Evolutionary conservation across 257 asterid genomes (phyloP), one percentile per base, ranked within the genome.

Genomic region (Solanum chmielewskii): DNA sequence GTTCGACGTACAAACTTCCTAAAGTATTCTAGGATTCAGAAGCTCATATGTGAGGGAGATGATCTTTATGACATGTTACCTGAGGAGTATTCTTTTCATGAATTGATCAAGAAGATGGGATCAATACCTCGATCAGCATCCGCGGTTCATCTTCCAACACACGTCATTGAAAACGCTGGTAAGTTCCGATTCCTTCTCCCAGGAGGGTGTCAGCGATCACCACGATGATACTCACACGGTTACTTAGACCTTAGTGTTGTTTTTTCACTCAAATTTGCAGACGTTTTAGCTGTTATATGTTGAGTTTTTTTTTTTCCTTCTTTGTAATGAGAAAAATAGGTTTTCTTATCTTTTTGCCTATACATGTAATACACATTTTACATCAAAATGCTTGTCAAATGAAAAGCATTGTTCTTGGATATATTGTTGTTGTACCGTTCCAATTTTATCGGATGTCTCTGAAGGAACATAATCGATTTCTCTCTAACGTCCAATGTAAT

Each of bases 61-160:
- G 98, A 97, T 91, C 91, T 97, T 86, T 97, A 86, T 9, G 99
- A 95, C 80, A 95, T 97, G 99, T 81, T 97, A 45, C 99, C 99
- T 0, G 99, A 97, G 91, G 99, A 97, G 90, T 95, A 93, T 86
- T 90, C 97, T 18, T 97, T 97, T 86, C 90, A 93, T 90, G 98
- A 95, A 60, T 84, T 97, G 97, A 92, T 94, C 73, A 93, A 90
- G 85, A 97, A 94, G 89, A 94, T 95, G 98, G 99, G 99, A 39
- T 83, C 98, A 4, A 91, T 97, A 60, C 97, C 98, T 2, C 90
- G 88, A 56, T 95, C 99, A 3, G 90, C 93, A 29, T 97, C 99
- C 1, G 99, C 96, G 4, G 98, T 97, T 85, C 96, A 95, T 87
- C 88, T 95, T 76, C 98, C 99, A 5, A 92, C 97, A 35, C 92